Conservation (phyloP, 2,329 filamentous ascomycete genomes). For the Pseudogymnoascus sp. region DNA sequence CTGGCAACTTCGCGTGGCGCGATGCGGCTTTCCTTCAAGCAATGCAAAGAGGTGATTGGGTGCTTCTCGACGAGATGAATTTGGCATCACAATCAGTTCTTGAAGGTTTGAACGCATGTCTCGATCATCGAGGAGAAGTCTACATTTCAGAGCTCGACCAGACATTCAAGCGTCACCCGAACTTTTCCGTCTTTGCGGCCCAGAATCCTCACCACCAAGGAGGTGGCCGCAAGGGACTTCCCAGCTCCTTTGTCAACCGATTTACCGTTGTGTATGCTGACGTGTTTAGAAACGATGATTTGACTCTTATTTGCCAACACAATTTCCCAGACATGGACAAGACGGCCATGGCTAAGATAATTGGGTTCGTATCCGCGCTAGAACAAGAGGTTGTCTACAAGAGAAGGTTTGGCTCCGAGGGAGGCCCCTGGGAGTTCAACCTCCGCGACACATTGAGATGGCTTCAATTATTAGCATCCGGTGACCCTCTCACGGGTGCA, state of each 20-base stretch:
- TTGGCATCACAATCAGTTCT: constrained; percentile 92
- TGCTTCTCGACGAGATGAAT: constrained; percentile 97
- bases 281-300: constrained; percentile 71
- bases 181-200: constrained; percentile 92
- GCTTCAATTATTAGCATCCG: constrained; percentile 63
- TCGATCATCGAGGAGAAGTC: constrained; percentile 92
- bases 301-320: constrained; percentile 72
- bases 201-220: constrained; percentile 98
- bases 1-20: constrained; percentile 88
- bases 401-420: constrained; percentile 52
- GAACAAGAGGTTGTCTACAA: constrained; percentile 61
- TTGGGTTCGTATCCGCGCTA: constrained; percentile 72
- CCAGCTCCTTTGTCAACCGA: constrained; percentile 92
- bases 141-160: constrained; percentile 94
- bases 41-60: constrained; percentile 96
- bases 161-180: constrained; percentile 78
- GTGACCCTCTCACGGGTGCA: constrained; percentile 52
- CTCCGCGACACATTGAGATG: constrained; percentile 83
- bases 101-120: constrained; percentile 90
- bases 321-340: constrained; percentile 60
- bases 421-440: constrained; percentile 92
- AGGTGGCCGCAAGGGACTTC: constrained; percentile 87
- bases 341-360: constrained; percentile 57
- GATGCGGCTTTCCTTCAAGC: constrained; percentile 92
- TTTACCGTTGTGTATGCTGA: constrained; percentile 98